Evolutionary conservation across 2,329 filamentous ascomycete species (phyloP).

Genomic region (Paramyrothecium roridum): DNA sequence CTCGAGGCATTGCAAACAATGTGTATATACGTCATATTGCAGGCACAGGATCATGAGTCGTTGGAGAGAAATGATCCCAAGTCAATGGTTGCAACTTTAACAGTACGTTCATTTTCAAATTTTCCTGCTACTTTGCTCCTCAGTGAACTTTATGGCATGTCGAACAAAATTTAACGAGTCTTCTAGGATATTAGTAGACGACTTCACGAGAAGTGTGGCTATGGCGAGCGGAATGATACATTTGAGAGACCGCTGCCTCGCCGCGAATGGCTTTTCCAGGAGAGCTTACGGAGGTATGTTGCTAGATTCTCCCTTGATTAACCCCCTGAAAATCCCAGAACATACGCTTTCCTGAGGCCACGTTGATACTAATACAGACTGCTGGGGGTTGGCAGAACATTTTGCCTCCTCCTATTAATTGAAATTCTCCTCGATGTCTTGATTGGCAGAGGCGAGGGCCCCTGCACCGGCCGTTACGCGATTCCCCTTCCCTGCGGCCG

Average conservation of each 20-base stretch:
- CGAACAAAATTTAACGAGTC: background rate
- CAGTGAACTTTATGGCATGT: background rate
- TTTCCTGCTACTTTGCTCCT: background rate
- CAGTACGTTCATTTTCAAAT: slow-evolving; percentile 4
- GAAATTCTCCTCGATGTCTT: slow-evolving; percentile 12
- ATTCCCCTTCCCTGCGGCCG: slow-evolving; percentile 13
- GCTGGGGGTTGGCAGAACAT: slow-evolving; percentile 3
- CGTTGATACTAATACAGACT: background rate
- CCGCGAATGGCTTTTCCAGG: slow-evolving; percentile 7
- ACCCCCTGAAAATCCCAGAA: no score
- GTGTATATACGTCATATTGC: slow-evolving; percentile 8
- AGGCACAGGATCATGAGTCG: slow-evolving; percentile 7
- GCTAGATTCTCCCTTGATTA: background rate
- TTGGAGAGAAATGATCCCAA: slow-evolving; percentile 6
- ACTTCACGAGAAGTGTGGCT: background rate
- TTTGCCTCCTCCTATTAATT: slow-evolving; percentile 8
- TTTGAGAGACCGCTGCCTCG: background rate
- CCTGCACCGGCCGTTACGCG: slow-evolving; percentile 2
- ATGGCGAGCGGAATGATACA: background rate
- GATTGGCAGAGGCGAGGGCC: background rate
- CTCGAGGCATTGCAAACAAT: slow-evolving; percentile 8
- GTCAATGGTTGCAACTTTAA: slow-evolving; percentile 3
- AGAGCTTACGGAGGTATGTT: slow-evolving; percentile 9
- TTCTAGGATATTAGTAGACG: background rate
- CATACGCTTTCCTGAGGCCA: no score